Evolutionary conservation across 176 grass and related monocot genomes (phyloP).

Genomic region (Elaeis guineensis): DNA sequence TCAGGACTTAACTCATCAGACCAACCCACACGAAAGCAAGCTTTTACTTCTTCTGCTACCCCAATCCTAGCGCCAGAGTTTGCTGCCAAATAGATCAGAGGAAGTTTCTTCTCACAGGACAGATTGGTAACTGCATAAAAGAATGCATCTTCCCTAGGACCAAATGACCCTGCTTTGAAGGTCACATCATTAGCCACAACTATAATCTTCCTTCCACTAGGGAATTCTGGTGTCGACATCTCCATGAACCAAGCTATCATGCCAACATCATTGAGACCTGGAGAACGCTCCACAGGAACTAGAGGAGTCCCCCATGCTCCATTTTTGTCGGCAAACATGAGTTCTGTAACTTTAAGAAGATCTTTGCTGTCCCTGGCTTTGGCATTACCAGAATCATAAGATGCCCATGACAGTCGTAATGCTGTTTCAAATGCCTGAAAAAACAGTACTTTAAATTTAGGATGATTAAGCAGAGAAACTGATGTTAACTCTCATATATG

Average conservation of each 20-base stretch:
- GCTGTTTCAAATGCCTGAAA: slow-evolving; percentile 92
- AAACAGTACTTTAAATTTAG: slow-evolving; percentile 15
- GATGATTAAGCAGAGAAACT: slow-evolving; percentile 11
- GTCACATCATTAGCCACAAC: slow-evolving; percentile 95
- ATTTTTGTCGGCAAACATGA: slow-evolving; percentile 57
- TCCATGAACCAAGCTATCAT: slow-evolving; percentile 96
- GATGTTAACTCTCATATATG: no score
- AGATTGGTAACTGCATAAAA: slow-evolving; percentile 89
- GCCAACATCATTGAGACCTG: slow-evolving; percentile 73
- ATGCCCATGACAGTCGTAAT: slow-evolving; percentile 68
- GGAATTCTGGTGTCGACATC: slow-evolving; percentile 88
- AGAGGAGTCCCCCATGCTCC: slow-evolving; percentile 71
- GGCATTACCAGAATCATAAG: slow-evolving; percentile 26
- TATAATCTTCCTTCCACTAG: slow-evolving; percentile 77
- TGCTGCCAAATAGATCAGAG: slow-evolving; percentile 90
- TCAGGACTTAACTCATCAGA: slow-evolving; percentile 76
- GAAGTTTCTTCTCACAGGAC: slow-evolving; percentile 82
- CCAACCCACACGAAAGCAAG: slow-evolving; percentile 92
- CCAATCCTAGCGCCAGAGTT: slow-evolving; percentile 91
- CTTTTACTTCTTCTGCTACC: slow-evolving; percentile 88
- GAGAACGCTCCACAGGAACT: slow-evolving; percentile 50
- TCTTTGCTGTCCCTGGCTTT: slow-evolving; percentile 37
- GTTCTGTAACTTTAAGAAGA: slow-evolving; percentile 62
- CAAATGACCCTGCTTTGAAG: slow-evolving; percentile 89
- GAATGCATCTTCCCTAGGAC: slow-evolving; percentile 95